A percentile compares a stretch with the other conserved stretches of the same genome.
phyloP scores from a whole-genome alignment of 495 filamentous ascomycete genomes.

The Platismatia glauca region DNA sequence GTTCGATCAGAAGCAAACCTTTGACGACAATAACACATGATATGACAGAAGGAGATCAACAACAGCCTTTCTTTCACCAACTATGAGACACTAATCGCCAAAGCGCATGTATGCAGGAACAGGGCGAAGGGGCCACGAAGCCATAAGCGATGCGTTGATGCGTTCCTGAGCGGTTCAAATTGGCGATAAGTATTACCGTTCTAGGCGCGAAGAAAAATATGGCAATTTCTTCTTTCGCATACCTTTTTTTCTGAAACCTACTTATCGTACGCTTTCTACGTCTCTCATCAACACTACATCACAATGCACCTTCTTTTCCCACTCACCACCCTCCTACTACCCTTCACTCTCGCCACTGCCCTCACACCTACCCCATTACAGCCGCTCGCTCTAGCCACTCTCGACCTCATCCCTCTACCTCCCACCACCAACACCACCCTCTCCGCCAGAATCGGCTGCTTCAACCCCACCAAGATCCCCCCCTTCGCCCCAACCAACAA shows the following conservation, averaged over 20 bases:
- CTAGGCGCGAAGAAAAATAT: neutral
- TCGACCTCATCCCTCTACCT: neutral
- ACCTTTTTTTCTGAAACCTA: too few species aligned
- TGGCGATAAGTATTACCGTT: too few species aligned
- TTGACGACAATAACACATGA: too few species aligned
- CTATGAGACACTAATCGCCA: neutral
- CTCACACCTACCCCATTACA: neutral
- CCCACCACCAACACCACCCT: neutral
- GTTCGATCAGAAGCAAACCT: too few species aligned
- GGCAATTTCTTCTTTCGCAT: neutral
- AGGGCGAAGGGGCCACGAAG: neutral
- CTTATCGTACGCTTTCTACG: neutral
- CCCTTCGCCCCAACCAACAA: conserved; percentile 1
- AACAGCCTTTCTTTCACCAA: too few species aligned
- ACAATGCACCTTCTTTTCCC: neutral
- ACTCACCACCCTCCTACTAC: neutral
- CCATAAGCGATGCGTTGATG: neutral
- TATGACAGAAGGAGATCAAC: too few species aligned
- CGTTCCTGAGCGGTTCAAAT: too few species aligned
- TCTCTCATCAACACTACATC: too few species aligned
- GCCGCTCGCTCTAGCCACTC: neutral
- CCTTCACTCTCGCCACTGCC: neutral
- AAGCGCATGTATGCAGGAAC: neutral
- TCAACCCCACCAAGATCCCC: neutral
- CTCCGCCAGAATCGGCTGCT: neutral